Conservation (phyloP, 2,329 filamentous ascomycete genomes). For the Hymenoscyphus salicellus region DNA sequence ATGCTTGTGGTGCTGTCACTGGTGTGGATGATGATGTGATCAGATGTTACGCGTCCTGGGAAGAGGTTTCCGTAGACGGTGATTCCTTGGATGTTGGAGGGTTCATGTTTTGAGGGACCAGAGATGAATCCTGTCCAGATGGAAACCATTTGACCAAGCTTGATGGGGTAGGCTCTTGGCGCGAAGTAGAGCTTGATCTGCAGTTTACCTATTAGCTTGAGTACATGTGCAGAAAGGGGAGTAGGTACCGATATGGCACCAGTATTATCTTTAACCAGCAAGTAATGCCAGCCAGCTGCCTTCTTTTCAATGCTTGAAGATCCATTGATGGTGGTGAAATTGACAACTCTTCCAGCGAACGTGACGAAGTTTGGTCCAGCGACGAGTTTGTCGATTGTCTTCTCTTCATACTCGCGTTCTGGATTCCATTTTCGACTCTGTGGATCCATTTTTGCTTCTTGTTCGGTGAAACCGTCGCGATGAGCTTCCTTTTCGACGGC, state of each 20-base stretch:
- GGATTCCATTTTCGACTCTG: slow-evolving; percentile 42
- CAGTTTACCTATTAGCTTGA: slow-evolving; percentile 1
- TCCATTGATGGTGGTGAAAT: slow-evolving; percentile 47
- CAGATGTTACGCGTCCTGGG: slow-evolving; percentile 52
- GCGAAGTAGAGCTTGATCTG: slow-evolving; percentile 53
- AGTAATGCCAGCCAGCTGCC: slow-evolving; percentile 50
- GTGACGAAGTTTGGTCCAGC: slow-evolving; percentile 49
- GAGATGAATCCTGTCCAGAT: slow-evolving; percentile 57
- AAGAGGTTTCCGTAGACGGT: slow-evolving; percentile 54
- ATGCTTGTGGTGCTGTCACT: slow-evolving; percentile 43
- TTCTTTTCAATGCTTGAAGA: slow-evolving; percentile 42
- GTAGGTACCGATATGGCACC: slow-evolving; percentile 50
- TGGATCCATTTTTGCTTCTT: slow-evolving; percentile 40
- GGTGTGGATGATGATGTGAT: slow-evolving; percentile 53
- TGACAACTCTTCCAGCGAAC: slow-evolving; percentile 55
- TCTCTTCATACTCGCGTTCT: slow-evolving; percentile 45
- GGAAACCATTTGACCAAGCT: slow-evolving; percentile 53
- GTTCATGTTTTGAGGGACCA: slow-evolving; percentile 45
- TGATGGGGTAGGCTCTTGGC: slow-evolving; percentile 41
- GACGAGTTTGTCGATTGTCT: slow-evolving; percentile 46
- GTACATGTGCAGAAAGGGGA: neutral
- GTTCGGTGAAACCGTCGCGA: slow-evolving; percentile 51
- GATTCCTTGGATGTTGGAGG: slow-evolving; percentile 34
- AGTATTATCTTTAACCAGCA: slow-evolving; percentile 55
- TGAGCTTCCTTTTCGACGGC: slow-evolving; percentile 17